Conservation (phyloP, 2,329 filamentous ascomycete species). For the Aspergillus luchuensis region DNA sequence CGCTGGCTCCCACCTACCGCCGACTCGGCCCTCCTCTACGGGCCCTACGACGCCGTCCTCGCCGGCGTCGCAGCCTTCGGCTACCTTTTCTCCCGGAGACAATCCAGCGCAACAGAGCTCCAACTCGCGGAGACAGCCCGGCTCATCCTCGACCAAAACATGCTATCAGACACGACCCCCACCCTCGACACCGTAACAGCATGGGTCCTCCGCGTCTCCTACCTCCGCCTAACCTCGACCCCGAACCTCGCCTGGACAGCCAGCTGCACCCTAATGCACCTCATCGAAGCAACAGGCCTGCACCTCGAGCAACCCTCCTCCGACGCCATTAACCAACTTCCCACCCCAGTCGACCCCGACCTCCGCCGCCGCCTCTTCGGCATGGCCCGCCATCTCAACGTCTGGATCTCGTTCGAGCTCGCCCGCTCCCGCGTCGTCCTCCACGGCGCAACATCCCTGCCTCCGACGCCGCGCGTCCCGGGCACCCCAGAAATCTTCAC, state of each 20-base stretch:
- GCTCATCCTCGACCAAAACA: constrained; percentile 48
- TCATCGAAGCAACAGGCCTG: constrained; percentile 55
- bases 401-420: constrained; percentile 62
- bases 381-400: constrained; percentile 60
- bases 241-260: constrained; percentile 59
- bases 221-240: constrained; percentile 56
- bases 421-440: constrained; percentile 56
- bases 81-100: constrained; percentile 52
- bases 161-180: constrained; percentile 27
- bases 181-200: constrained; percentile 37
- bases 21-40: constrained; percentile 20
- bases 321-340: constrained; percentile 16
- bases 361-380: constrained; percentile 50
- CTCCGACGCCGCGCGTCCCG: constrained; percentile 42
- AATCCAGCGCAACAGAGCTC: constrained; percentile 46
- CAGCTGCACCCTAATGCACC: constrained; percentile 60
- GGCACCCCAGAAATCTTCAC: constrained; percentile 55
- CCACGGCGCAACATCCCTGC: constrained; percentile 48
- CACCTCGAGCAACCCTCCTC: constrained; percentile 32
- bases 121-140: constrained; percentile 52
- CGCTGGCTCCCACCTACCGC: constrained; percentile 26
- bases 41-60: constrained; percentile 52
- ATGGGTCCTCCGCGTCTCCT: constrained; percentile 58
- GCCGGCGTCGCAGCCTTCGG: constrained; percentile 60
- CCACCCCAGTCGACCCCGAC: constrained; percentile 35